A percentile compares a stretch with the other conserved stretches of the same genome.
phyloP scores from a whole-genome alignment of 2,329 filamentous ascomycete genomes.

The Fusarium heterosporum region DNA sequence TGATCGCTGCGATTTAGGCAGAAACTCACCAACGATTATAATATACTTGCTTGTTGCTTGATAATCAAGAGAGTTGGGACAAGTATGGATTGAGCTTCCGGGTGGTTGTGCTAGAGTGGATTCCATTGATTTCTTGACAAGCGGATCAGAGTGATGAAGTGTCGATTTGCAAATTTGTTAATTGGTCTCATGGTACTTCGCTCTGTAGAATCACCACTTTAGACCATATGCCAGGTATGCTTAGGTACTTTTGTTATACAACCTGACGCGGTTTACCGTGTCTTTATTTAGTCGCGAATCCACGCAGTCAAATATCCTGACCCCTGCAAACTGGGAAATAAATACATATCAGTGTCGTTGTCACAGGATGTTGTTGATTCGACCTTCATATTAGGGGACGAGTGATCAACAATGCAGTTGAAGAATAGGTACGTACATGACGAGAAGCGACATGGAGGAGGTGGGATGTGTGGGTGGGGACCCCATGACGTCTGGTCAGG shows the following conservation, averaged over 20 bases:
- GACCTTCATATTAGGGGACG: constrained; percentile 18
- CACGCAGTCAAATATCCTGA: too few relatives aligned
- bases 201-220: too few relatives aligned
- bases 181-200: too few relatives aligned
- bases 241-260: too few relatives aligned
- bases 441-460: neutral
- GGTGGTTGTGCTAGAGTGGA: too few relatives aligned
- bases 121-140: too few relatives aligned
- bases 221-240: too few relatives aligned
- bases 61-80: neutral
- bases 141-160: too few relatives aligned
- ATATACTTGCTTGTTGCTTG: neutral
- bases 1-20: neutral
- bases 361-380: neutral
- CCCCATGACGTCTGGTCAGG: constrained; percentile 35
- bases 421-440: constrained; percentile 8
- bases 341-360: neutral
- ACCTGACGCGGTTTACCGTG: too few relatives aligned
- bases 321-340: neutral
- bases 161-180: too few relatives aligned
- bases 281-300: too few relatives aligned
- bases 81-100: neutral
- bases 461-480: constrained; percentile 22
- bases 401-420: constrained; percentile 13
- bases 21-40: neutral